Percentiles rank a stretch among this genome's conserved stretches.
Evolutionary conservation across 2,329 filamentous ascomycete species (phyloP).

Genomic region (Phyllosticta capitalensis): DNA sequence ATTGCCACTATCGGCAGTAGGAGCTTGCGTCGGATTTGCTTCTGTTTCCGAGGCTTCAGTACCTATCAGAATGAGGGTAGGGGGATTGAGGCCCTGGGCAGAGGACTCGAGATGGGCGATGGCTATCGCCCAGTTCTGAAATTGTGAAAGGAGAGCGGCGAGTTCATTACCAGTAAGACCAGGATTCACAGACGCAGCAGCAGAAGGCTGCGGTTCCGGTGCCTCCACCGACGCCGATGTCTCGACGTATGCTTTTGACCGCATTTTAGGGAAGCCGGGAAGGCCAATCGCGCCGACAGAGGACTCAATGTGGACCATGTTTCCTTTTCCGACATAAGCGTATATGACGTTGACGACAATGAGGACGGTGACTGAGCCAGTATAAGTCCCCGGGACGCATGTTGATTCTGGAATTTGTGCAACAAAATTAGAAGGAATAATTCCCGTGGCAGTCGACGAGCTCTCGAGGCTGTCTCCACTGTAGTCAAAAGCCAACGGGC

Average conservation of each 20-base stretch:
- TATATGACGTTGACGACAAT: conserved; percentile 34
- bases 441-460: conserved; percentile 19
- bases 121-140: background rate
- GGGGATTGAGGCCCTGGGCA: conserved; percentile 6
- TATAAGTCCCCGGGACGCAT: conserved; percentile 27
- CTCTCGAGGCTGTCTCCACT: conserved; percentile 22
- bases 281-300: conserved; percentile 15
- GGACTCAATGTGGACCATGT: conserved; percentile 18
- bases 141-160: background rate
- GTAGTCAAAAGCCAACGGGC: conserved; percentile 30
- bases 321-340: conserved; percentile 1
- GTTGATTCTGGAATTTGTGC: conserved; percentile 23
- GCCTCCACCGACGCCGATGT: background rate
- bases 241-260: conserved; percentile 15
- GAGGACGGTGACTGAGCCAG: conserved; percentile 33
- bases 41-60: background rate
- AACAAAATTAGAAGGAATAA: conserved; percentile 28
- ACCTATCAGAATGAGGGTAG: background rate
- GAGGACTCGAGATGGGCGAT: conserved; percentile 23
- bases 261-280: conserved; percentile 15
- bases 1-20: background rate
- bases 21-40: background rate
- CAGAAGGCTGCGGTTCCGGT: background rate
- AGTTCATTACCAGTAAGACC: background rate
- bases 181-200: background rate